Base-by-base conservation (phyloP, 768 basidiomycete species). In the Boletus huronensis region DNA sequence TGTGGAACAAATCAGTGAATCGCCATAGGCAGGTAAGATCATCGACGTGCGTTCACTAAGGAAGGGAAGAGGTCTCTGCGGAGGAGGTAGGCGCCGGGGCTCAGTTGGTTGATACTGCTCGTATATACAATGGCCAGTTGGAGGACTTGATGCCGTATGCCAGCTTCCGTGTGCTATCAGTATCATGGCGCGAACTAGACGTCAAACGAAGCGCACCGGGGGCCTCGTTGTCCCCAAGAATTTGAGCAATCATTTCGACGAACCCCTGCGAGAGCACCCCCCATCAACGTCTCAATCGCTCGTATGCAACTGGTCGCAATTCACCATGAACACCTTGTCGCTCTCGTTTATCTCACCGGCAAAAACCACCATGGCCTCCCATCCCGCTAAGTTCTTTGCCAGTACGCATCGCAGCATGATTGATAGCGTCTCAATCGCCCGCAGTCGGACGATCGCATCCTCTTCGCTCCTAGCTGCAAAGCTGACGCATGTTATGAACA, bases 301-400 rank as follows among this genome's bases (percentile, higher is more conserved):
- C 3, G 14, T 8, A 44, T 21, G 45, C 23, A 35, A 6, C 5
- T 2, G 34, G 28, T 16, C 10, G 14, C 16, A 29, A 48, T 62
- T 48, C 46, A 75, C 85, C 70, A 76, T 80, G 66, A 88, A 87
- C 11, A 82, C 73, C 17, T 54, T 58, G 63, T 88, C 86, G 49
- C 84, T 85, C 49, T 79, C 72, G 11, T 68, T 72, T 5, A 85
- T 82, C 40, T 79, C 80, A 14, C 83, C 83, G 2, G 83, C 84
- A 41, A 87, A 77, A 23, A 85, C 65, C 38, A 87, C 81, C 85
- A 88, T 88, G 7, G 82, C 77, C 62, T 88, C 87, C 84, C 83
- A 87, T 29, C 87, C 87, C 4, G 81, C 76, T 1, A 82, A 65
- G 50, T 80, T 79, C 69, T 87, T 87, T 35, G 72, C 72, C 49